Base-by-base conservation (phyloP, 2,329 filamentous ascomycete species). In the Alternaria ventricosa region DNA sequence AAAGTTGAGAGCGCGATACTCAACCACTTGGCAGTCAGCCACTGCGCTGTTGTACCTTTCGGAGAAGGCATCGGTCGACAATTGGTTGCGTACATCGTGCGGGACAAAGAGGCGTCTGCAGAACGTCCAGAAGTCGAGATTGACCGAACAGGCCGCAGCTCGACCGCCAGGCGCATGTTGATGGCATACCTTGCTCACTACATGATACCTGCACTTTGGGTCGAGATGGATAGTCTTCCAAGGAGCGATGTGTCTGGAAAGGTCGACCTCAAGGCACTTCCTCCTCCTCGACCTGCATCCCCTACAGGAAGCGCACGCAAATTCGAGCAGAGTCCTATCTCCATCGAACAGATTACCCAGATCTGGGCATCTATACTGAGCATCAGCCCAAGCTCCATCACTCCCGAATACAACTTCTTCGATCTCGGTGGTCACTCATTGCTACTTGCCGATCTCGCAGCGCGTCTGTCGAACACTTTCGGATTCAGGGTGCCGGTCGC, bases 181-280 rank as follows among this genome's bases (percentile, higher is more conserved):
- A 85, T 89, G 1, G 82, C 86, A 15, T 88, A 89, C 66, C 84
- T 95, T 28, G 92, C 92, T 1, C 91, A 92, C 65, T 95, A 95
- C 79, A 94, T 95, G 92, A 90, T 95, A 57, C 92, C 92, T 0
- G 85, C 90, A 1, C 79, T 94, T 4, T 95, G 92, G 92, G 89
- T 94, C 41, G 87, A 91, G 72, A 80, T 94, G 30, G 86, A 90
- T 3, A 85, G 87, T 64, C 80, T 95, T 6, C 92, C 92, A 0
- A 94, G 91, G 0, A 89, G 93, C 70, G 89, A 88, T 54, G 92
- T 95, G 1, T 94, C 92, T 13, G 92, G 92, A 20, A 95, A 95
- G 80, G 88, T 89, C 20, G 90, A 95, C 71, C 83, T 92, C 60
- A 92, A 92, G 77, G 84, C 86, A 12, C 84, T 95, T 13, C 92